Evolutionary conservation across 2,329 filamentous ascomycete genomes (phyloP).

Genomic region (Myotisia sp.): DNA sequence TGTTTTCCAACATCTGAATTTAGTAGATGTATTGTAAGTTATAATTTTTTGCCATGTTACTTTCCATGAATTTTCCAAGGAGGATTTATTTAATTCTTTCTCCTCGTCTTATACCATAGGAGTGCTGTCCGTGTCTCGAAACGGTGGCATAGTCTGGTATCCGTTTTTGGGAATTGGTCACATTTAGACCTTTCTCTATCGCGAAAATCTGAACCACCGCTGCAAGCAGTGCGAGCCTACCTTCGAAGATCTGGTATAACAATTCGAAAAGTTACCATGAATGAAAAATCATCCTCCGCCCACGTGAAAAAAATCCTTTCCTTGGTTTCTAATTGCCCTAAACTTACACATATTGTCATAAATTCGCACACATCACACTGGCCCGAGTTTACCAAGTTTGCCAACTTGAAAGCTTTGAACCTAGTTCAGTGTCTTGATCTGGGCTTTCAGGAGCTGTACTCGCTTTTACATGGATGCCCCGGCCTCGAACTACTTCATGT

Average conservation of each 20-base stretch:
- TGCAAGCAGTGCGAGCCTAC: constrained; percentile 22
- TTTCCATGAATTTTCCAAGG: background rate
- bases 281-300: constrained; percentile 12
- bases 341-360: constrained; percentile 18
- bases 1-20: constrained; percentile 39
- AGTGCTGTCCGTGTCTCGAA: constrained; percentile 41
- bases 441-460: background rate
- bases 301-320: constrained; percentile 18
- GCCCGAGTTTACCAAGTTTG: too few species aligned
- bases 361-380: too few species aligned
- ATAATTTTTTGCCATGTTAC: constrained; percentile 7
- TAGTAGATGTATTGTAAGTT: constrained; percentile 31
- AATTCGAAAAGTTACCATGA: constrained; percentile 19
- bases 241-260: constrained; percentile 23
- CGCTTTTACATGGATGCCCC: background rate
- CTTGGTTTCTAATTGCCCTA: constrained; percentile 16
- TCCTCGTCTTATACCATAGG: too few species aligned
- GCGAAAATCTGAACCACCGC: constrained; percentile 27
- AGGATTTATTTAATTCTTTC: constrained; percentile 4
- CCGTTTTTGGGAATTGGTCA: constrained; percentile 36
- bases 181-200: constrained; percentile 39
- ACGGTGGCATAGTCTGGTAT: constrained; percentile 38
- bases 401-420: too few species aligned
- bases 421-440: too few species aligned
- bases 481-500: background rate